Conservation (phyloP, 768 basidiomycete genomes). For the Clavulina sp. region DNA sequence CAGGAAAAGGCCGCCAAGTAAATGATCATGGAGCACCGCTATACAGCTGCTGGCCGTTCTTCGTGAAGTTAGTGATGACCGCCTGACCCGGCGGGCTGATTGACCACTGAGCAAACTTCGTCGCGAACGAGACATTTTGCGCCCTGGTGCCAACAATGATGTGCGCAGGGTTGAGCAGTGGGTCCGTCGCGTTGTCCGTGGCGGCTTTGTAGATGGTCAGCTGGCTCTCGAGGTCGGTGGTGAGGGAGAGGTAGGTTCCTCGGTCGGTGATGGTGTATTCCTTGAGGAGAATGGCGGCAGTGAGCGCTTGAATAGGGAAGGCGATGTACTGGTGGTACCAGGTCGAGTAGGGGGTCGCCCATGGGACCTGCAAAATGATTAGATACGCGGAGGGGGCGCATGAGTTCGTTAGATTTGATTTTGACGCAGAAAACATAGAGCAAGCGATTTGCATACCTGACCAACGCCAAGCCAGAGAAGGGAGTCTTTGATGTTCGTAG, state of each 20-base stretch:
- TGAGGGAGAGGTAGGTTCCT: slow-evolving; percentile 32
- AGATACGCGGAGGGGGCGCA: neutral
- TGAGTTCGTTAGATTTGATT: neutral
- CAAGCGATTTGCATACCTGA: no score
- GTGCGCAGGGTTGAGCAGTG: slow-evolving; percentile 32
- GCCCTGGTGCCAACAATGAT: slow-evolving; percentile 24
- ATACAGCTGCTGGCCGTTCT: slow-evolving; percentile 20
- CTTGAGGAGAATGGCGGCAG: slow-evolving; percentile 27
- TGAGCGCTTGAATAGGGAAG: slow-evolving; percentile 33
- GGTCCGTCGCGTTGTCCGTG: slow-evolving; percentile 21
- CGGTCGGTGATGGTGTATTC: slow-evolving; percentile 40
- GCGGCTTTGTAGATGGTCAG: slow-evolving; percentile 15
- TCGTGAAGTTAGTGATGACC: slow-evolving; percentile 25
- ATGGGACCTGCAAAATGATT: slow-evolving; percentile 30
- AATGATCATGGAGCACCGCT: slow-evolving; percentile 16
- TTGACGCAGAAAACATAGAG: no score
- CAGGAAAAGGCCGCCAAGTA: neutral
- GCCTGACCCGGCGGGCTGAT: slow-evolving; percentile 34
- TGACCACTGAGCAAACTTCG: slow-evolving; percentile 23
- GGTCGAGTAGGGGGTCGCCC: slow-evolving; percentile 32
- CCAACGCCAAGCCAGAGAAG: slow-evolving; percentile 32
- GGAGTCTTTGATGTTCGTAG: slow-evolving; percentile 42
- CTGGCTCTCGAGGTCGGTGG: no score
- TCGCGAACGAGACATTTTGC: slow-evolving; percentile 11
- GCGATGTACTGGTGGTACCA: slow-evolving; percentile 45